Percentiles rank a stretch among this genome's conserved stretches.
Conservation (phyloP, 2,329 filamentous ascomycete species). For the Arthrobotrys pseudoclavata region DNA sequence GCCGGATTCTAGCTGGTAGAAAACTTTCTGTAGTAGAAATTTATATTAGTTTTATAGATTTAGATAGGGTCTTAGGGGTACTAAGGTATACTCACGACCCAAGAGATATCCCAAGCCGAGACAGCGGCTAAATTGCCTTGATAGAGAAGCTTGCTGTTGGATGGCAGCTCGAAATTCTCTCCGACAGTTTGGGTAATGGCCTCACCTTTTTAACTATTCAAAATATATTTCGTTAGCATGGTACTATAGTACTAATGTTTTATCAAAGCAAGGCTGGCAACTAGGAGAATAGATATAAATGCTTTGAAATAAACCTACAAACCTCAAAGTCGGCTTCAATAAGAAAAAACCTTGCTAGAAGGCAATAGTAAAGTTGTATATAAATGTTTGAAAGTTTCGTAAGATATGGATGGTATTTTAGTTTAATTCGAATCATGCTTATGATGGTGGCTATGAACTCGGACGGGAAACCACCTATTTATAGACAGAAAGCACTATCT, state of each 20-base stretch:
- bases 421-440: not conserved
- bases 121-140: not conserved
- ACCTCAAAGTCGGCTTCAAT: not conserved
- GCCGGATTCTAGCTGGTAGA: constrained; percentile 3
- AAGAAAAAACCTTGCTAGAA: not conserved
- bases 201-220: not conserved
- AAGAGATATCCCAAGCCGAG: not conserved
- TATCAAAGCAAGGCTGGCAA: too few relatives aligned
- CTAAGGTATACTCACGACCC: not conserved
- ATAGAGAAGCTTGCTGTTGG: not conserved
- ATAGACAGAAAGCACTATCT: not conserved
- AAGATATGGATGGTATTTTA: not conserved
- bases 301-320: not conserved
- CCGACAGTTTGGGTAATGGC: not conserved
- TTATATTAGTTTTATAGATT: not conserved
- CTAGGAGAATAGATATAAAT: too few relatives aligned
- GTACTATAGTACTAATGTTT: too few relatives aligned
- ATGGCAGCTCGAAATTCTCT: not conserved
- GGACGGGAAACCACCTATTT: not conserved
- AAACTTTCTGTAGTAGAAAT: not conserved
- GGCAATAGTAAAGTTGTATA: not conserved
- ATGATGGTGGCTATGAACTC: not conserved
- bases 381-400: too few relatives aligned
- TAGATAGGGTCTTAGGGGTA: not conserved
- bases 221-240: not conserved